These are phyloP conservation scores for Pythium periplocum DNA, from an alignment of 352 stramenopile genomes.

Conservation along the genomic window DNA sequence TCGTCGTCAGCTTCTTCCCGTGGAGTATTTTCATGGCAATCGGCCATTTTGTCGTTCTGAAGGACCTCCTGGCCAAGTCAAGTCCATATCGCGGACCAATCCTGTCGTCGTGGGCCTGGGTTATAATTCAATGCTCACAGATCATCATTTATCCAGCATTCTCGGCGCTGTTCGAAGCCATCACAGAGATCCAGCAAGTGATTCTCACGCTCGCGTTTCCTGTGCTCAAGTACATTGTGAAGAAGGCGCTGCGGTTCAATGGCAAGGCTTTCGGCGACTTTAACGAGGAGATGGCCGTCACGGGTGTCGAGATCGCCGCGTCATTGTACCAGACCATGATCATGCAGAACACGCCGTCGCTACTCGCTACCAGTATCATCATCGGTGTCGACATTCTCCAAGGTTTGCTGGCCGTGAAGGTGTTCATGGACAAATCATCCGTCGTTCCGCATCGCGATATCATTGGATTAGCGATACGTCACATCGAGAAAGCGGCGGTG, in stretches of 20 bases:
- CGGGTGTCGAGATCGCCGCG: constrained; percentile 3
- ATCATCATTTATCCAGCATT: constrained; percentile 6
- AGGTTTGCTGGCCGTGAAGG: constrained; percentile 1
- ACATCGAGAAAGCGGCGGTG: neutral
- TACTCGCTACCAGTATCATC: neutral
- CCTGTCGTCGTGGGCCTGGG: neutral
- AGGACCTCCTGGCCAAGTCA: neutral
- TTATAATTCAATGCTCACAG: neutral
- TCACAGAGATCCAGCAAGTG: constrained; percentile 3
- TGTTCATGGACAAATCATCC: constrained; percentile 6
- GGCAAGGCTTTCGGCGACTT: constrained; percentile 1
- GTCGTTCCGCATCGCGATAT: constrained; percentile 1
- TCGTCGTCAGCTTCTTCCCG: constrained; percentile 1
- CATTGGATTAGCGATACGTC: neutral
- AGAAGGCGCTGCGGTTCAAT: neutral
- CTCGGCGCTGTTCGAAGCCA: constrained; percentile 1
- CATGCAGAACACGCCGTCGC: constrained; percentile 5
- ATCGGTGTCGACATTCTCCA: constrained; percentile 4
- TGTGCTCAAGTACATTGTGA: constrained; percentile 1
- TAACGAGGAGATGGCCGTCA: constrained; percentile 6
- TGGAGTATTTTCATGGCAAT: neutral
- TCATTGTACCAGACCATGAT: constrained; percentile 7
- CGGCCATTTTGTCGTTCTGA: neutral
- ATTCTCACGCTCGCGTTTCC: constrained; percentile 3
- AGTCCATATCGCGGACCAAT: neutral